A percentile compares a stretch with the other conserved stretches of the same genome.
These are phyloP conservation scores for Pseudohyphozyma bogoriensis DNA, from an alignment of 768 basidiomycete species.

Conservation along the genomic window DNA sequence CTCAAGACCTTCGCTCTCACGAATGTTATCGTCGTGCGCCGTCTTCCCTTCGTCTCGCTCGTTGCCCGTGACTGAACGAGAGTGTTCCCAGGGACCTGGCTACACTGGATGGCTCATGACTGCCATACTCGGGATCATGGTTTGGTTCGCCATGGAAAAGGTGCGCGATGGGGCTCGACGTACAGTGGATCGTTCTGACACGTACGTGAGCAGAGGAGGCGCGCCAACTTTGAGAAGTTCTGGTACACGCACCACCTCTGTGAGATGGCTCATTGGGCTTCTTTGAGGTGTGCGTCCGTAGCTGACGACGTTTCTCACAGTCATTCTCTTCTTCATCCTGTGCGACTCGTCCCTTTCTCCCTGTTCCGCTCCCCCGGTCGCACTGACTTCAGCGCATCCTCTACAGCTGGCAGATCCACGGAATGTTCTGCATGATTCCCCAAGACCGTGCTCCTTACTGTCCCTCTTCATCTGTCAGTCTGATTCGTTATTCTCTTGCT, in stretches of 20 bases:
- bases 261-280: background rate
- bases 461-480: too few relatives aligned
- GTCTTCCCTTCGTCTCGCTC: too few relatives aligned
- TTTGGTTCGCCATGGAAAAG: constrained; percentile 78
- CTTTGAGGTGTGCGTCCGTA: background rate
- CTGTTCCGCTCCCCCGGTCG: constrained; percentile 12
- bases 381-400: constrained; percentile 66
- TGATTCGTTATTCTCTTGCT: too few relatives aligned
- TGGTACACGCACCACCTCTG: constrained; percentile 44
- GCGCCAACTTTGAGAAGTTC: constrained; percentile 61
- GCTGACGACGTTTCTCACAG: constrained; percentile 32
- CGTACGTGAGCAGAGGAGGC: constrained; percentile 38
- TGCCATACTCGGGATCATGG: constrained; percentile 60
- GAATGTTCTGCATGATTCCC: constrained; percentile 35
- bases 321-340: constrained; percentile 34
- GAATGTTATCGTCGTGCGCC: constrained; percentile 60
- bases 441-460: constrained; percentile 55
- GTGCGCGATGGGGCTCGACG: too few relatives aligned
- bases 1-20: constrained; percentile 60
- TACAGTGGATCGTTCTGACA: too few relatives aligned
- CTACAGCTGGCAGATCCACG: constrained; percentile 63
- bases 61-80: too few relatives aligned
- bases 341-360: too few relatives aligned
- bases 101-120: constrained; percentile 41
- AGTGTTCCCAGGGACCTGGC: too few relatives aligned